Evolutionary conservation across 2,329 filamentous ascomycete species (phyloP), one percentile per base, ranked within the genome.

Genomic region (Penicillium palitans): DNA sequence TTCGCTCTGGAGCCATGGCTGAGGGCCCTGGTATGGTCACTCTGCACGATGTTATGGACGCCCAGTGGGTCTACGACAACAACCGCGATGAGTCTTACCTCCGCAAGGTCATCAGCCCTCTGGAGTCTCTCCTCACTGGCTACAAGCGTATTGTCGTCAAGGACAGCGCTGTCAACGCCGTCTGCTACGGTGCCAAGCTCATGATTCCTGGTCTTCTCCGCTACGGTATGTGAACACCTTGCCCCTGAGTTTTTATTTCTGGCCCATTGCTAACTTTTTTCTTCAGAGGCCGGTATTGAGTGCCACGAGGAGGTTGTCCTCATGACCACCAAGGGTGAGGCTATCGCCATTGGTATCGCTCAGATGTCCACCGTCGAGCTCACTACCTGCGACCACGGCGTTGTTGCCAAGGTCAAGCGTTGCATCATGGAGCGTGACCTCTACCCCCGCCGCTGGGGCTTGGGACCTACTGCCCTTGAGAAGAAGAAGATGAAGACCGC

Each of bases 401-500:
- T 97, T 59, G 93, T 98, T 59, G 95, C 95, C 69, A 98, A 97
- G 84, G 91, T 99, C 76, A 99, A 99, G 88, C 89, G 95, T 71
- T 96, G 93, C 79, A 99, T 99, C 78, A 99, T 99, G 95, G 95
- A 99, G 84, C 90, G 95, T 70, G 95, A 98, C 76, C 84, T 98
- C 59, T 99, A 99, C 84, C 95, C 95, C 64, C 86, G 92, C 76
- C 84, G 93, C 83, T 99, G 95, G 95, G 95, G 95, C 66, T 86
- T 98, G 73, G 95, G 95, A 62, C 93, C 95, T 53, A 88, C 93
- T 60, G 95, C 95, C 50, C 80, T 89, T 49, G 92, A 98, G 84
- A 99, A 99, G 88, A 99, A 99, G 90, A 97, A 98, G 87, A 87
- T 99, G 83, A 98, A 98, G 87, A 91, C 93, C 53, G 90, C 91